A percentile compares a stretch with the other conserved stretches of the same genome.
These are phyloP conservation scores for Tillandsia leiboldiana DNA, from an alignment of 176 grass and related monocot genomes.

Conservation along the genomic window DNA sequence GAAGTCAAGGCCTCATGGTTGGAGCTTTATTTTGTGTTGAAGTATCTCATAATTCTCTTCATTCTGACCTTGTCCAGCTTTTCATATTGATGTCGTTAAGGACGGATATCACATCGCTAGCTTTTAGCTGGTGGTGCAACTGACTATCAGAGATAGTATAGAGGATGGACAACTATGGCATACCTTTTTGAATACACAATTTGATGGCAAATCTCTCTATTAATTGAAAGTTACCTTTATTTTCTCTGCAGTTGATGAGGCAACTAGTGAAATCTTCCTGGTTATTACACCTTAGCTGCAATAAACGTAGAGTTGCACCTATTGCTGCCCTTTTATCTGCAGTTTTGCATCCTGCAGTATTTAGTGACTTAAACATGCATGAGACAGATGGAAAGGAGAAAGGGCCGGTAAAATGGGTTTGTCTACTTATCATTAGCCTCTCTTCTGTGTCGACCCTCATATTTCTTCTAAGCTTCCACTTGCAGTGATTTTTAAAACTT, in stretches of 20 bases:
- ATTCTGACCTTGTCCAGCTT: too few species aligned
- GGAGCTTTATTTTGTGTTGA: too few species aligned
- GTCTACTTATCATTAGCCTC: slow-evolving; percentile 16
- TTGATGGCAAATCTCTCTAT: slow-evolving; percentile 9
- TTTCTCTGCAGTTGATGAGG: slow-evolving; percentile 57
- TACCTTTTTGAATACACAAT: neutral
- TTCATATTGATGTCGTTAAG: too few species aligned
- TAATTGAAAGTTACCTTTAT: slow-evolving; percentile 4
- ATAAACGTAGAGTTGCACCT: slow-evolving; percentile 82
- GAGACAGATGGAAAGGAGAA: slow-evolving; percentile 37
- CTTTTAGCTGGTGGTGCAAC: too few species aligned
- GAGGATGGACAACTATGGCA: too few species aligned
- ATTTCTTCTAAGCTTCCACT: slow-evolving; percentile 10
- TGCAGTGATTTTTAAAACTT: slow-evolving; percentile 4
- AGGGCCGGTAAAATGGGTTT: slow-evolving; percentile 93
- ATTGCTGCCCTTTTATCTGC: slow-evolving; percentile 83
- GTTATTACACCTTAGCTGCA: slow-evolving; percentile 83
- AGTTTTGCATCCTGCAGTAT: slow-evolving; percentile 62
- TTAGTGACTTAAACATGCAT: slow-evolving; percentile 69
- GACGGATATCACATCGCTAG: too few species aligned
- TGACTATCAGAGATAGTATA: too few species aligned
- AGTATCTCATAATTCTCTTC: too few species aligned
- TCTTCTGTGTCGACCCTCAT: neutral
- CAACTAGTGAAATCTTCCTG: slow-evolving; percentile 80
- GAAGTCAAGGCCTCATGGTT: too few species aligned